Conservation (phyloP, 164 flowering plant species). For the Dillenia turbinata region DNA sequence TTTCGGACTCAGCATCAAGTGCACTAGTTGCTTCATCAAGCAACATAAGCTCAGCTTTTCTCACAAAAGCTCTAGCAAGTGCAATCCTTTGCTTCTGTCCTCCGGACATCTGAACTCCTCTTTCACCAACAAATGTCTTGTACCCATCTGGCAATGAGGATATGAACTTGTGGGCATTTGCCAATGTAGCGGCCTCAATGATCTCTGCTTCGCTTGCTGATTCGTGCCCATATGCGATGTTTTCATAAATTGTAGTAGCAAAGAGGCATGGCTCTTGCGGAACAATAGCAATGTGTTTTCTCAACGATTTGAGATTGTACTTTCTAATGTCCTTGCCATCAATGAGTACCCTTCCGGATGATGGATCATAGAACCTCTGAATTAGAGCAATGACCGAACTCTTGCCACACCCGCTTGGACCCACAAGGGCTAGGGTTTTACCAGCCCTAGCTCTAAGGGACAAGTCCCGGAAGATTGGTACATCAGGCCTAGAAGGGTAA, state of each 20-base stretch:
- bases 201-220: conserved; percentile 81
- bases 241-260: conserved; percentile 73
- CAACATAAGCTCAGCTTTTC: conserved; percentile 72
- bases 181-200: conserved; percentile 75
- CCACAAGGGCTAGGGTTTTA: conserved; percentile 91
- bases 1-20: conserved; percentile 90
- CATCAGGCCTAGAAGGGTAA: conserved; percentile 87
- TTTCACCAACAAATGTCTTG: conserved; percentile 81
- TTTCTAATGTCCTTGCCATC: conserved; percentile 92
- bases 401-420: conserved; percentile 96
- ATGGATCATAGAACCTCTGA: conserved; percentile 85
- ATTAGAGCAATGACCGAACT: conserved; percentile 84
- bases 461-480: conserved; percentile 70
- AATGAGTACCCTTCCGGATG: conserved; percentile 73
- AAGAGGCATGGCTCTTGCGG: conserved; percentile 96
- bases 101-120: conserved; percentile 88
- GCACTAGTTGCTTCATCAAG: conserved; percentile 99
- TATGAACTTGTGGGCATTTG: conserved; percentile 89
- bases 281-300: conserved; percentile 76
- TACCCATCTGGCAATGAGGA: conserved; percentile 89
- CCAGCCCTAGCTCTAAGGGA: conserved; percentile 85
- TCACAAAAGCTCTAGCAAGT: conserved; percentile 75
- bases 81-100: conserved; percentile 98
- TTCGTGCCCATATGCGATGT: conserved; percentile 86
- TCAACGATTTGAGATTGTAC: conserved; percentile 71